Evolutionary conservation across 768 basidiomycete species (phyloP).

Genomic region (Pleurotus tuber-regium): DNA sequence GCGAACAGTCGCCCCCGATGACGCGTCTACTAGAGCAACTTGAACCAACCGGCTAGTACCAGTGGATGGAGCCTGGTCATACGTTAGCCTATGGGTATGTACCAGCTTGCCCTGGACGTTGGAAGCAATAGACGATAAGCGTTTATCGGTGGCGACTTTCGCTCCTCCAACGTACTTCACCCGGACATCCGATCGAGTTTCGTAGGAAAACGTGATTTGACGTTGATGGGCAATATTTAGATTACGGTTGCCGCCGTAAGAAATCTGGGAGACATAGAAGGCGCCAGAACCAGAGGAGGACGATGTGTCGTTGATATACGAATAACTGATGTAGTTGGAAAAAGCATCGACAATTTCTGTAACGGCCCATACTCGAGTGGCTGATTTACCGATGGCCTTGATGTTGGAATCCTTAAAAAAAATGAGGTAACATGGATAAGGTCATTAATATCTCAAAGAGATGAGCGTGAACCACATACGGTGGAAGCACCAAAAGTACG

Average conservation of each 20-base stretch:
- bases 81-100: constrained; percentile 1
- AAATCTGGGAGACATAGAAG: constrained; percentile 9
- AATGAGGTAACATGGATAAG: neutral
- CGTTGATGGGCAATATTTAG: constrained; percentile 5
- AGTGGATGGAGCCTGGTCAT: constrained; percentile 5
- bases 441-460: neutral
- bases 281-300: neutral
- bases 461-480: neutral
- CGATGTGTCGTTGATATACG: constrained; percentile 9
- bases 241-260: constrained; percentile 3
- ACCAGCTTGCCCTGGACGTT: neutral
- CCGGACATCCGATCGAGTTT: neutral
- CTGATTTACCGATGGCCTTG: constrained; percentile 10
- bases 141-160: constrained; percentile 5
- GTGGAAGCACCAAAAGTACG: constrained; percentile 9
- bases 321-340: constrained; percentile 12
- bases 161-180: constrained; percentile 1
- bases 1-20: constrained; percentile 9
- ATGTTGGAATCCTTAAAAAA: constrained; percentile 11
- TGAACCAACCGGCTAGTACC: neutral
- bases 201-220: neutral
- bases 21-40: constrained; percentile 10
- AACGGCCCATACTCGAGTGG: constrained; percentile 12
- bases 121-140: neutral
- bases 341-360: constrained; percentile 8